These are phyloP conservation scores for Micromonas pusilla DNA, from an alignment of 139 green algal species.

Conservation along the genomic window DNA sequence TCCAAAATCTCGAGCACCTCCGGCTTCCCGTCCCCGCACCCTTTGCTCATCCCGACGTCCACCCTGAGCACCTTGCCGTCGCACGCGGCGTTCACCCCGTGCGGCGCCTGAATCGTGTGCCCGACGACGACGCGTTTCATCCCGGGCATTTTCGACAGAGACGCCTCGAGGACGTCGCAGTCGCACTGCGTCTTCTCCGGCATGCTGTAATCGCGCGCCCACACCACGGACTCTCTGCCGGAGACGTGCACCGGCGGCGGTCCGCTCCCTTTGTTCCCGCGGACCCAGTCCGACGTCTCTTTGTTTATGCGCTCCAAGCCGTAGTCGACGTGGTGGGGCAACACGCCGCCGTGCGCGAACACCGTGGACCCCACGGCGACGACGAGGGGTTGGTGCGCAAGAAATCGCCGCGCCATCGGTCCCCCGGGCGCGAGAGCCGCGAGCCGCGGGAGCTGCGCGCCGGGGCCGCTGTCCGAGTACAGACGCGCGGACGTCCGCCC, in stretches of 20 bases:
- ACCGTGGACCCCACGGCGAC: slow-evolving; percentile 73
- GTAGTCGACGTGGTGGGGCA: slow-evolving; percentile 80
- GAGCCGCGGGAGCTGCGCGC: slow-evolving; percentile 31
- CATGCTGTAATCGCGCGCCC: slow-evolving; percentile 79
- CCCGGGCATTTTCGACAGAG: slow-evolving; percentile 67
- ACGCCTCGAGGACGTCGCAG: slow-evolving; percentile 66
- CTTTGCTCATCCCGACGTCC: slow-evolving; percentile 86
- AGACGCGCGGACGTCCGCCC: not conserved
- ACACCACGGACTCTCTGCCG: slow-evolving; percentile 75
- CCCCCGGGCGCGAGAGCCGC: slow-evolving; percentile 60
- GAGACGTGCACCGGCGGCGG: slow-evolving; percentile 79
- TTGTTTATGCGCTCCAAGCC: slow-evolving; percentile 73
- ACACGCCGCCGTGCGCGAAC: slow-evolving; percentile 92
- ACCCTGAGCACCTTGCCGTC: slow-evolving; percentile 70
- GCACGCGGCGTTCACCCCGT: slow-evolving; percentile 83
- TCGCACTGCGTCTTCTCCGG: slow-evolving; percentile 60
- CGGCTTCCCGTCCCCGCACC: slow-evolving; percentile 68
- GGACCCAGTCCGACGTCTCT: slow-evolving; percentile 36
- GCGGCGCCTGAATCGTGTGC: slow-evolving; percentile 86
- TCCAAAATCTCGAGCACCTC: slow-evolving; percentile 59
- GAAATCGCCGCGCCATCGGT: slow-evolving; percentile 67
- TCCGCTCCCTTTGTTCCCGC: slow-evolving; percentile 71
- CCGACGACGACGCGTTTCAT: slow-evolving; percentile 79
- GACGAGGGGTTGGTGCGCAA: slow-evolving; percentile 63
- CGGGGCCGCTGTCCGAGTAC: not conserved